Percentiles rank a stretch among this genome's conserved stretches.
phyloP scores from a whole-genome alignment of 768 basidiomycete species.

The Trametes punicea region DNA sequence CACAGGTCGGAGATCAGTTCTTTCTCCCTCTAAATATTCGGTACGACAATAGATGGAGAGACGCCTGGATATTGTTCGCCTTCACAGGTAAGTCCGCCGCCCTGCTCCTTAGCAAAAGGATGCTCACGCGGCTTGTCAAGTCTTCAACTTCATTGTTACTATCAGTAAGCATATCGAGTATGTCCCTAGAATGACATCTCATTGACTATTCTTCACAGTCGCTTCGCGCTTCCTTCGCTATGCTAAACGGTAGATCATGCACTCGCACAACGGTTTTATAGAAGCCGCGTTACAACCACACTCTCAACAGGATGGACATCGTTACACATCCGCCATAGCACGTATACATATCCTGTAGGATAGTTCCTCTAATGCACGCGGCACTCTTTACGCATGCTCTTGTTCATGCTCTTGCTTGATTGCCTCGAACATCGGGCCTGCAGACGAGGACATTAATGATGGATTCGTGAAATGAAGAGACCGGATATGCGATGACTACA shows the following conservation, averaged over 20 bases:
- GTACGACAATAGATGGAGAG: constrained; percentile 62
- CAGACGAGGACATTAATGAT: no score
- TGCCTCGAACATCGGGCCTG: no score
- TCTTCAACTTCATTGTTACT: constrained; percentile 68
- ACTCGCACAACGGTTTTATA: neutral
- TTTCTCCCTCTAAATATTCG: constrained; percentile 64
- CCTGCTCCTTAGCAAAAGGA: neutral
- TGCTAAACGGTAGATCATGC: constrained; percentile 51
- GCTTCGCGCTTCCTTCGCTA: constrained; percentile 72
- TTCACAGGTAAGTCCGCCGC: constrained; percentile 46
- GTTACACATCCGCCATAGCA: neutral
- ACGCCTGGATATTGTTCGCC: constrained; percentile 62
- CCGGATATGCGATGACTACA: neutral
- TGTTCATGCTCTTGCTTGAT: no score
- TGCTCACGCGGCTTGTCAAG: constrained; percentile 24
- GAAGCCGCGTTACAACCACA: no score
- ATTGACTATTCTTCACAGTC: constrained; percentile 33
- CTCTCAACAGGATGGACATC: no score
- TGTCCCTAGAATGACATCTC: neutral
- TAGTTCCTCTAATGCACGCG: no score
- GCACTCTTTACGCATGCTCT: no score
- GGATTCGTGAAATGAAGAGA: no score
- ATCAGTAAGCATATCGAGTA: constrained; percentile 37
- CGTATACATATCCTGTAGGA: no score
- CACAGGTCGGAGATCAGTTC: constrained; percentile 63